Percentiles rank a stretch among this genome's conserved stretches.
These are phyloP conservation scores for Hibiscus syriacus DNA, from an alignment of 345 rosid genomes.

Conservation along the genomic window DNA sequence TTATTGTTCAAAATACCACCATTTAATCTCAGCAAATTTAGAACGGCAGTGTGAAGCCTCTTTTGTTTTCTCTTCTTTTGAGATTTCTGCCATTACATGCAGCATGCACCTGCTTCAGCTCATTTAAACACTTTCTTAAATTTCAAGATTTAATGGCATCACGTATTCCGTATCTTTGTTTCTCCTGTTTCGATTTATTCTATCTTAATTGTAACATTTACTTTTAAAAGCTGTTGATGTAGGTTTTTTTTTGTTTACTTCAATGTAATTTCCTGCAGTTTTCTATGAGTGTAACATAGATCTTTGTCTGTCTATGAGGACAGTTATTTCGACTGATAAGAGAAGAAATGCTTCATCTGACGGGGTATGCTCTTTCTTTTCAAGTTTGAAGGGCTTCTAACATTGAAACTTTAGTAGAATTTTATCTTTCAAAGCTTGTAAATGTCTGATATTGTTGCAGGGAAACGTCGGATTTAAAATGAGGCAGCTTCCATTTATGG, in stretches of 20 bases:
- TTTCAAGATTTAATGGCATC: slow-evolving; percentile 1
- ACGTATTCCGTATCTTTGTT: not conserved
- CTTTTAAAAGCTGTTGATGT: not conserved
- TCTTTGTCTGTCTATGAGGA: slow-evolving; percentile 51
- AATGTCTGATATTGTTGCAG: slow-evolving; percentile 30
- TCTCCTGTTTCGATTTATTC: not conserved
- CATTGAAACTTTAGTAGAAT: not conserved
- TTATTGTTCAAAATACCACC: no score
- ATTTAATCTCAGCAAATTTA: no score
- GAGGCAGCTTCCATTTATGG: slow-evolving; percentile 69
- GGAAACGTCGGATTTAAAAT: slow-evolving; percentile 55
- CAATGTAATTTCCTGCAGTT: slow-evolving; percentile 18
- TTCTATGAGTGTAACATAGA: slow-evolving; percentile 28
- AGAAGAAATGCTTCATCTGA: slow-evolving; percentile 55
- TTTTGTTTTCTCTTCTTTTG: not conserved
- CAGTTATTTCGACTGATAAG: slow-evolving; percentile 30
- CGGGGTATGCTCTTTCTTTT: slow-evolving; percentile 40
- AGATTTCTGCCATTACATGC: not conserved
- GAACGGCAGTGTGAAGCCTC: no score
- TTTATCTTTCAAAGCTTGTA: not conserved
- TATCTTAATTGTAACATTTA: not conserved
- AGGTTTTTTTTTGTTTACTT: not conserved
- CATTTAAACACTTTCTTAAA: not conserved
- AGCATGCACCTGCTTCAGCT: not conserved
- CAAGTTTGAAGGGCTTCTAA: not conserved